phyloP scores from a whole-genome alignment of 2,329 filamentous ascomycete species.

The Coniella vitis region DNA sequence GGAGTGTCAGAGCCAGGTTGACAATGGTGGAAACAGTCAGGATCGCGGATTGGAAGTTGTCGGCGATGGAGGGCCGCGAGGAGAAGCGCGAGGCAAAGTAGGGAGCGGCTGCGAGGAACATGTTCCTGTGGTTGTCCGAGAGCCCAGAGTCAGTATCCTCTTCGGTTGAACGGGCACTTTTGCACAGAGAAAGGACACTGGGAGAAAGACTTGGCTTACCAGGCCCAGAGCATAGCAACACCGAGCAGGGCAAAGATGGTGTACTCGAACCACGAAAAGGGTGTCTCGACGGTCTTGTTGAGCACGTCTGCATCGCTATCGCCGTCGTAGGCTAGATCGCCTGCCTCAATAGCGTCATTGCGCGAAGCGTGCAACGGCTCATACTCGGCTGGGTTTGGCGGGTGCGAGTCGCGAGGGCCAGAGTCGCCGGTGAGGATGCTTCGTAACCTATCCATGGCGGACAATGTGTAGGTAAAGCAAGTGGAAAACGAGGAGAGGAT shows the following conservation, averaged over 20 bases:
- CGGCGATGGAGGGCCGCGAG: constrained; percentile 60
- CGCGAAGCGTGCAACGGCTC: constrained; percentile 23
- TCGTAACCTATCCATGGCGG: constrained; percentile 14
- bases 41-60: constrained; percentile 85
- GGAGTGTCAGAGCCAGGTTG: constrained; percentile 68
- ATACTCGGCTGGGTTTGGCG: constrained; percentile 13
- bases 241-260: constrained; percentile 77
- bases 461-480: background rate
- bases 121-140: constrained; percentile 63
- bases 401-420: constrained; percentile 23
- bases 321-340: constrained; percentile 11
- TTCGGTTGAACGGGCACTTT: too few species aligned
- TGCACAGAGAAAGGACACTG: too few species aligned
- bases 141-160: background rate
- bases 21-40: constrained; percentile 79
- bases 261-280: constrained; percentile 85
- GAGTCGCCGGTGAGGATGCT: constrained; percentile 15
- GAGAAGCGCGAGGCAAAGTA: constrained; percentile 85
- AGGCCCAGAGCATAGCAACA: constrained; percentile 94
- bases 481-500: background rate
- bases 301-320: constrained; percentile 22
- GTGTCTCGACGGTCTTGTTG: constrained; percentile 31
- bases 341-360: constrained; percentile 15
- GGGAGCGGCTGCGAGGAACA: constrained; percentile 91
- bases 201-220: too few species aligned